Evolutionary conservation across 2,329 filamentous ascomycete genomes (phyloP), one percentile per base, ranked within the genome.

Genomic region (Cercospora zeina): DNA sequence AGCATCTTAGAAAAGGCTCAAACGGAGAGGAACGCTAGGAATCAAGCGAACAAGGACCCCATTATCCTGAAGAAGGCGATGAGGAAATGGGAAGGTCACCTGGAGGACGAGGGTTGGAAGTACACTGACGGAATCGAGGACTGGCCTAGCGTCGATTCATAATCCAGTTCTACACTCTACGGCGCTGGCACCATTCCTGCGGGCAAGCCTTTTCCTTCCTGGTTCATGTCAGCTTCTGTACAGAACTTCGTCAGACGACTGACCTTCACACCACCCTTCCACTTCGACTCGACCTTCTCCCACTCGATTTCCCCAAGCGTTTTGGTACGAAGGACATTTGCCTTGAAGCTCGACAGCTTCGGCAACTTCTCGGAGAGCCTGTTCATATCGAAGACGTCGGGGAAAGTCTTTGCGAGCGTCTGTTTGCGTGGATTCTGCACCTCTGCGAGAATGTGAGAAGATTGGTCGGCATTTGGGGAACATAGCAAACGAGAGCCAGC

Each of bases 341-440:
- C 75, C 62, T 74, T 75, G 70, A 78, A 75, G 54, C 67, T 71
- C 27, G 69, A 68, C 33, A 78, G 65, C 42, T 76, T 76, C 11
- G 68, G 66, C 47, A 74, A 75, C 53, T 74, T 73, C 24, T 67
- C 67, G 13, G 68, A 65, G 16, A 78, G 66, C n/a, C 65, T 62
- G 14, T 70, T 65, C 70, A 78, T 71, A 9, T 78, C 75, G n/a
- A 68, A 64, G 1, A 66, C 62, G 2, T 73, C 70, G 0, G 75
- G 75, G 64, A 76, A 75, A 1, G 71, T 71, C 61, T 64, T 61
- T n/a, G 56, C 55, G 2, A 62, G 54, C 9, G 54, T 49, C 13
- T 59, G 55, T 47, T 64, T 55, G 21, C 31, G 54, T 1, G 56
- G 59, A 62, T 61, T 63, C 27, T 62, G 59, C 14, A 64, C 36